These are phyloP conservation scores for Fraxinus greggii DNA, from an alignment of 305 asterid genomes.

Conservation along the genomic window DNA sequence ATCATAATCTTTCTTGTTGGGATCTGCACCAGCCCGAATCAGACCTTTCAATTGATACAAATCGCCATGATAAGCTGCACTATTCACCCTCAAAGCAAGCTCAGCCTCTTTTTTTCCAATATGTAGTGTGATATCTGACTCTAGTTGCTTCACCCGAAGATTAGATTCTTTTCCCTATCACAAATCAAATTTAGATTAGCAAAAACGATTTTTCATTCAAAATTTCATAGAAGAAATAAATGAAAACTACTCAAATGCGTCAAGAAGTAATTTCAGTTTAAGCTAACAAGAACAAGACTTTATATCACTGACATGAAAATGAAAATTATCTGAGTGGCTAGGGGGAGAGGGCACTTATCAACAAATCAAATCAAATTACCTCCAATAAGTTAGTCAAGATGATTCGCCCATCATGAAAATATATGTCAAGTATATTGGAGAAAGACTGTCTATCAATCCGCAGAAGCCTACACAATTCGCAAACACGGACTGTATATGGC, in stretches of 20 bases:
- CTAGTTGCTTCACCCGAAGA: conserved; percentile 67
- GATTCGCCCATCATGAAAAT: conserved; percentile 83
- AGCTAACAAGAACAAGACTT: not conserved
- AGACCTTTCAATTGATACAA: conserved; percentile 67
- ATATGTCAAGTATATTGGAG: conserved; percentile 71
- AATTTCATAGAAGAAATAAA: not conserved
- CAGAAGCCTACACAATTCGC: conserved; percentile 70
- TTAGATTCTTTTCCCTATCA: conserved; percentile 68
- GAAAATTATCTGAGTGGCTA: not conserved
- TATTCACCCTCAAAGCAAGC: conserved; percentile 81
- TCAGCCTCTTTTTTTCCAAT: conserved; percentile 83
- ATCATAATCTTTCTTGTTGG: conserved; percentile 75
- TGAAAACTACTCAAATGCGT: not conserved
- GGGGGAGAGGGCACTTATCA: conserved; percentile 1
- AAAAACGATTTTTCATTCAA: not conserved
- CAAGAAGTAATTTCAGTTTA: not conserved
- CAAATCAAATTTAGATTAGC: not conserved
- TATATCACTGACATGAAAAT: not conserved
- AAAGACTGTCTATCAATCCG: conserved; percentile 88
- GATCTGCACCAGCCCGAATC: conserved; percentile 88
- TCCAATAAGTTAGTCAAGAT: conserved; percentile 74
- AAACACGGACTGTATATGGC: conserved; percentile 84
- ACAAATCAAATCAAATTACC: conserved; percentile 39
- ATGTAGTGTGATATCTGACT: conserved; percentile 69
- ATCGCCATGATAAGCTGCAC: conserved; percentile 78